Base-by-base conservation (phyloP, 768 basidiomycete genomes). In the Xerocomus brunneocitrinus region DNA sequence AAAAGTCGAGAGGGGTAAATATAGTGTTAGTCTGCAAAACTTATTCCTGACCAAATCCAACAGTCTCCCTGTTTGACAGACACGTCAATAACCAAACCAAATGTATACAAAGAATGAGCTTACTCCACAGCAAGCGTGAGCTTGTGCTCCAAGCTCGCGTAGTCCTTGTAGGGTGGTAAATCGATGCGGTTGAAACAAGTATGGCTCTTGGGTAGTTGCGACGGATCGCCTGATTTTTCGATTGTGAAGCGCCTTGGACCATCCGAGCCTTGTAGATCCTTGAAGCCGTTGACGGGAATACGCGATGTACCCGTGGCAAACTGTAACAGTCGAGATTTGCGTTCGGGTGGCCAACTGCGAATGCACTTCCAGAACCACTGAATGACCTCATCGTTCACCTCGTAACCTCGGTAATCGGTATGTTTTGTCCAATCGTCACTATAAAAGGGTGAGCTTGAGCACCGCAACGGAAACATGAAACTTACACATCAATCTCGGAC, bases 341-440 rank as follows among this genome's bases (percentile, higher is more conserved):
- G 87, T 76, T 99, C 97, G 1, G 95, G 86, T 10, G 97, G 95
- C 97, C 97, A 99, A 62, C 87, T 84, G 60, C 91, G 88, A 42
- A 99, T 91, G 63, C 92, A 94, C 75, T 98, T 93, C 97, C 97
- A 99, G 87, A 99, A 99, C 97, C 97, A 99, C 67, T 98, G 93
- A 52, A 99, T 95, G 45, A 95, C 91, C 65, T 95, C 92, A 66
- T 95, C 93, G 63, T 87, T 89, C 73, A 91, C 84, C 73, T 94
- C 91, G 66, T 95, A 95, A 14, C 93, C 95, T 59, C 95, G 87
- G 73, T 98, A 98, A 69, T 98, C 97, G 35, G 97, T 99, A 73
- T 95, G 97, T 75, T 98, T 98, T 67, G 87, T 91, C 97, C 97
- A 98, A 69, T 97, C 95, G 59, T 98, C 94, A 58, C 89, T 91